Evolutionary conservation across 345 rosid genomes (phyloP), one percentile per base, ranked within the genome.

Genomic region (Lumnitzera littorea): DNA sequence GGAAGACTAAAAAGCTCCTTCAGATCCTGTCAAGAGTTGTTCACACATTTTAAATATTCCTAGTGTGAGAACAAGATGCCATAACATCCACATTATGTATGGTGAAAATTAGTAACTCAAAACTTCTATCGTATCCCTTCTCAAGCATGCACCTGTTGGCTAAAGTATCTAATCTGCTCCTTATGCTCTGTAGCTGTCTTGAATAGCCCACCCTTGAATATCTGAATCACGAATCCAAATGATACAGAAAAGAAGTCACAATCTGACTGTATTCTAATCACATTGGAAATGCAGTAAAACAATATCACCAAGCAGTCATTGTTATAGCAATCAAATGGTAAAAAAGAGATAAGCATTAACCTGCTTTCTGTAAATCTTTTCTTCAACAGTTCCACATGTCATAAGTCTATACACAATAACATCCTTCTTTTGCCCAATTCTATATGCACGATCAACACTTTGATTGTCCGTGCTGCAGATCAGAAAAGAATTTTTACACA

Each of bases 351-450:
- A 54, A 43, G 55, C 15, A 46, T 60, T 23, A 15, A 94, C 99
- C 97, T 94, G 99, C 69, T 90, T 94, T 68, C 95, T 80, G 58
- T 94, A 94, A 50, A 94, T 94, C 80, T 94, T 94, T 70, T 94
- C 99, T 86, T 94, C 99, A 15, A 94, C 95, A 27, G 99, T 94
- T 74, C 96, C 99, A 66, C 95, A 84, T 13, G 91, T 88, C 99
- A 94, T 94, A 72, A 94, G 67, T 68, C 99, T 80, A 67, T 94
- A 94, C 46, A 94, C 99, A 12, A 90, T 13, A 16, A 90, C 99
- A 74, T 94, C 97, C 76, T 94, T 94, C 57, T 63, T 82, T 69
- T 94, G 99, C 60, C 99, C 99, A 56, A 94, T 94, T 70, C 99
- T 85, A 67, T 94, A 94, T 60, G 99, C 99, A 53, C 99, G 86